These are phyloP conservation scores for Thermothielavioides terrestris DNA, from an alignment of 495 filamentous ascomycete species.

Conservation along the genomic window DNA sequence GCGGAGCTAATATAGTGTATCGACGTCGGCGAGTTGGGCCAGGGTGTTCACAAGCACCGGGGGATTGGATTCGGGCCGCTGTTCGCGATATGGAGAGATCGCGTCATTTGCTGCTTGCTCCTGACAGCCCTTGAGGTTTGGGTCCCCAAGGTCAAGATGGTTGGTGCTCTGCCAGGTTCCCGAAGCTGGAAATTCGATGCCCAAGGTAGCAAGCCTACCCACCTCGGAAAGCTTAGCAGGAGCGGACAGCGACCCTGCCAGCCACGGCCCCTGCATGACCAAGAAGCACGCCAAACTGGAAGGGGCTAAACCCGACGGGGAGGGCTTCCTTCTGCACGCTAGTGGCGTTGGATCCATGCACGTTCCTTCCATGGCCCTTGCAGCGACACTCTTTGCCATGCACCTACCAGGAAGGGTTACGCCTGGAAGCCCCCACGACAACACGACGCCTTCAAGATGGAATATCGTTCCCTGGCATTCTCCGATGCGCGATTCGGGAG, in stretches of 20 bases:
- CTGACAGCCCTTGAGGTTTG: not conserved
- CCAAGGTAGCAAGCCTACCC: not conserved
- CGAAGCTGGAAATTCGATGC: not conserved
- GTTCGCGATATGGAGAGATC: not conserved
- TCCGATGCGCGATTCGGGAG: too few species aligned
- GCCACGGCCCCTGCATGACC: conserved; percentile 11
- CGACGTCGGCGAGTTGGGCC: not conserved
- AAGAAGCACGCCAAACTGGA: not conserved
- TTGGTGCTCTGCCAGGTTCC: not conserved
- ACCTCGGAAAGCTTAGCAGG: conserved; percentile 10
- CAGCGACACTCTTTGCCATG: too few species aligned
- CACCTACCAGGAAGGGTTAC: too few species aligned
- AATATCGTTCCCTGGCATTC: too few species aligned
- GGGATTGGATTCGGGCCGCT: not conserved
- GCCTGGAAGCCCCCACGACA: too few species aligned
- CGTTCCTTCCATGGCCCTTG: not conserved
- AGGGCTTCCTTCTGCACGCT: conserved; percentile 6
- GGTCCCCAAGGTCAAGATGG: not conserved
- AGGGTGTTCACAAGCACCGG: not conserved
- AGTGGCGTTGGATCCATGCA: not conserved
- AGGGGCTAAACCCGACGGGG: not conserved
- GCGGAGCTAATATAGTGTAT: not conserved
- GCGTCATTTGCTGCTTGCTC: not conserved
- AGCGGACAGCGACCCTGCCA: conserved; percentile 9
- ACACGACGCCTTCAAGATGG: too few species aligned